phyloP scores from a whole-genome alignment of 768 basidiomycete genomes.

The Ramaria sp. region DNA sequence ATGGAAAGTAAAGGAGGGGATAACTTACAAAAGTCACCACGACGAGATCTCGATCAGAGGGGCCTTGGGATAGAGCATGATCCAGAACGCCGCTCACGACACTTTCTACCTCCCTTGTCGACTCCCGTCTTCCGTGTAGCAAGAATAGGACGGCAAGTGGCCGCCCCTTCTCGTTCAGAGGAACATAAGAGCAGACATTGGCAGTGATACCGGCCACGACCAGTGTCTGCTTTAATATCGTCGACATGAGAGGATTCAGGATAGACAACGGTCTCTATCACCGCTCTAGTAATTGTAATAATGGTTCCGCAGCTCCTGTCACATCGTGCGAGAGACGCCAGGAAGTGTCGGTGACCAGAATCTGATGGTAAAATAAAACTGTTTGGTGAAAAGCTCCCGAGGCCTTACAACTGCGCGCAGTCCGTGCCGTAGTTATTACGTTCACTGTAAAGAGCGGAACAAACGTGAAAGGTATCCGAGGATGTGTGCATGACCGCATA shows the following conservation, averaged over 20 bases:
- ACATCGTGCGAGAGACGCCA: no score
- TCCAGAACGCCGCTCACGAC: constrained; percentile 25
- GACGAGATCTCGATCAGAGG: constrained; percentile 27
- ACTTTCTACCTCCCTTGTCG: constrained; percentile 20
- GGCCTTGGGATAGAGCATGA: constrained; percentile 15
- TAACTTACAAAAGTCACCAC: constrained; percentile 35
- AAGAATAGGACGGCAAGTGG: constrained; percentile 30
- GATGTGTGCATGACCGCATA: no score
- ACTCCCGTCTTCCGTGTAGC: constrained; percentile 35
- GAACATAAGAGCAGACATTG: constrained; percentile 1
- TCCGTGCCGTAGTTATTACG: no score
- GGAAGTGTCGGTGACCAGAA: no score
- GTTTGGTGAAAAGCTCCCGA: no score
- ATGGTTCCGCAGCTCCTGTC: no score
- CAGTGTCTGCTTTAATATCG: neutral
- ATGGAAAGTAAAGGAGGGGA: neutral
- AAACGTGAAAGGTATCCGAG: no score
- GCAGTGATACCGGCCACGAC: neutral
- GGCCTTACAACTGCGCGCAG: no score
- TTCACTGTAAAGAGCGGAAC: no score
- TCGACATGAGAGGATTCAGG: neutral
- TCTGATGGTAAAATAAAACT: no score
- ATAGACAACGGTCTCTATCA: no score
- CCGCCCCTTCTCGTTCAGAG: neutral
- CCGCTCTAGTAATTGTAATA: no score